Evolutionary conservation across 2,329 filamentous ascomycete genomes (phyloP), one percentile per base, ranked within the genome.

Genomic region (Aspergillus jensenii): DNA sequence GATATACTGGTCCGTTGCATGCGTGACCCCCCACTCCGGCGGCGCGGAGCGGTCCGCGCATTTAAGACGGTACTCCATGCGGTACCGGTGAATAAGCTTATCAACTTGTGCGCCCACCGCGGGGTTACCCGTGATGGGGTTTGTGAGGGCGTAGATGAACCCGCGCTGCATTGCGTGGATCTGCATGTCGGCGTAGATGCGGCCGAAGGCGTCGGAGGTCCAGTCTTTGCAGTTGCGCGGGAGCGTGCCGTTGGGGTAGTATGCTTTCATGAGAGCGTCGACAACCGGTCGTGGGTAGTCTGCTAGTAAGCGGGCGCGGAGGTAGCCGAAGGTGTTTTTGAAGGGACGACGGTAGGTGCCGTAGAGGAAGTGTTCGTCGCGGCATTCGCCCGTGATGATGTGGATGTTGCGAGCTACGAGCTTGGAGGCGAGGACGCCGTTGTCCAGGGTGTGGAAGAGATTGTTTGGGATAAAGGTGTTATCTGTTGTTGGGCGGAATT

Each of bases 181-280:
- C 64, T 85, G 83, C 59, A 84, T 79, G 54, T 84, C 80, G 3
- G 83, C 82, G 61, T 85, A 85, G 6, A 85, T 73, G 14, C 72
- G 73, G 0, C 82, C 83, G 65, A 84, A 85, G 0, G 79, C 78
- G 25, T 83, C 78, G 48, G 67, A 62, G 7, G 52, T 33, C 83
- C 83, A 85, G 63, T 78, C 71, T 39, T 70, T 66, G 44, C 72
- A 78, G 6, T 66, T 68, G 0, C 62, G 11, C 0, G 81, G 80
- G 0, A 84, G 65, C 4, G 68, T 60, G 1, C 71, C 67, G 15
- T 60, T 51, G 0, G 76, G 79, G 55, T 78, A 82, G 66, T 82
- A 81, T 15, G 78, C 62, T 0, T 65, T 58, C 55, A 83, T 71
- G 7, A 85, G 65, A 1, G 73, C 72, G 25, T 78, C 72, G 43